phyloP scores from a whole-genome alignment of 1,284 basidiomycete genomes.

The Marasmius sp. region DNA sequence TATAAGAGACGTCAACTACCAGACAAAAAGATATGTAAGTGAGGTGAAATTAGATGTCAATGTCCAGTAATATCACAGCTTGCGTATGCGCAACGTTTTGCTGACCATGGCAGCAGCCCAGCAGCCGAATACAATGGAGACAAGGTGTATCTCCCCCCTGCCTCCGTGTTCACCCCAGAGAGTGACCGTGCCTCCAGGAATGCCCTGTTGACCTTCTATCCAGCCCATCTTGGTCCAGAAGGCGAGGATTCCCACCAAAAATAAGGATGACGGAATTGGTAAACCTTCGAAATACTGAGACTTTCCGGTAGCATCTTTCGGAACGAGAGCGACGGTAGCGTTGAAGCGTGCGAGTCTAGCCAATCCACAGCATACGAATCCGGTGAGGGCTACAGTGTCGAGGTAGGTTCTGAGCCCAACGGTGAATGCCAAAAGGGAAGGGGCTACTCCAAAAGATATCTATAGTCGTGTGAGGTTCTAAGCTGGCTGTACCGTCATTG shows the following conservation, averaged over 20 bases:
- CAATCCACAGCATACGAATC: conserved; percentile 94
- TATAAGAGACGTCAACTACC: not conserved
- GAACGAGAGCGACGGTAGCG: conserved; percentile 93
- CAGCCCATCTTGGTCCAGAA: conserved; percentile 84
- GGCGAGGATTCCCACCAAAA: conserved; percentile 78
- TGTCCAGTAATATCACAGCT: conserved; percentile 40
- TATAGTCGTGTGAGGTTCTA: conserved; percentile 29
- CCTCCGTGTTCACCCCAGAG: conserved; percentile 75
- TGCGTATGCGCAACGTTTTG: conserved; percentile 89
- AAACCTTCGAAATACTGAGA: conserved; percentile 96
- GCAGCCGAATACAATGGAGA: conserved; percentile 68
- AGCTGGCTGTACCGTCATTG: conserved; percentile 9
- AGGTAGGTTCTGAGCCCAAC: conserved; percentile 89
- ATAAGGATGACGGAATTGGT: conserved; percentile 91
- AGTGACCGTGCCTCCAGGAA: conserved; percentile 74
- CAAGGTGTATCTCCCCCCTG: conserved; percentile 78
- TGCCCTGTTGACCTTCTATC: conserved; percentile 73
- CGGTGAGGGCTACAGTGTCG: conserved; percentile 84
- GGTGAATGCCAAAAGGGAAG: conserved; percentile 88
- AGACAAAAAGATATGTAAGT: not conserved
- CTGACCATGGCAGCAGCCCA: conserved; percentile 96
- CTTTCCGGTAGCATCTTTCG: conserved; percentile 87
- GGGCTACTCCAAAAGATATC: conserved; percentile 98
- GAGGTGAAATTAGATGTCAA: not conserved
- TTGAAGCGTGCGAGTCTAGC: conserved; percentile 98